Evolutionary conservation across 2,329 filamentous ascomycete species (phyloP), one percentile per base, ranked within the genome.

Genomic region (Sclerotinia glacialis): DNA sequence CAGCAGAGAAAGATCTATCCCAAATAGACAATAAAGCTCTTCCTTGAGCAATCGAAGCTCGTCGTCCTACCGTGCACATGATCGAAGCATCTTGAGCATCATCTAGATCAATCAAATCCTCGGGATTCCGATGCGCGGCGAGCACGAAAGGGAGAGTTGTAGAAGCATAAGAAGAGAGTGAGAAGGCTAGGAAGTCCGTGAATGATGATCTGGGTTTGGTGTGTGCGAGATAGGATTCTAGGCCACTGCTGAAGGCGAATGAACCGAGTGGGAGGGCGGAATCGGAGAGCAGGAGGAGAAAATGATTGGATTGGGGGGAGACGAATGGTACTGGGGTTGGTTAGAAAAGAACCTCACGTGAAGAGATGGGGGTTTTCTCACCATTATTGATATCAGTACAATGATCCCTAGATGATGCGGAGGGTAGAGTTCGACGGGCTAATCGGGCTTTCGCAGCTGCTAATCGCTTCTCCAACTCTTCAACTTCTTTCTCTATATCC

Each of bases 211-310:
- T 69, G 50, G 76, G 77, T 68, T 78, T 80, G 71, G 82, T 81
- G 80, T 95, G 91, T 4, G 89, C 88, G 23, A 93, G 86, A 77
- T 89, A 94, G 50, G 91, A 94, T 79, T 95, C 91, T 21, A 95
- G 84, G 3, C 91, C 91, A 72, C 86, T 90, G 80, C 88, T 91
- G 80, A 94, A 95, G 73, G 91, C 91, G 79, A 95, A 95, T n/a
- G 91, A 92, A 67, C 91, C 91, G 0, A 95, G 83, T 0, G 91
- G 91, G 2, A 95, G 85, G 18, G 90, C 90, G 1, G 91, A 93
- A 80, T 95, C 91, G 58, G 91, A 86, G 59, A 94, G 86, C 4
- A 95, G 83, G 42, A 94, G 85, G 47, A 93, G 85, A 71, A 89
- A 88, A 78, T 94, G 91, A 65, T 74, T 71, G 28, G 74, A 68